These are phyloP conservation scores for Anisodus acutangulus DNA, from an alignment of 257 asterid species.

Conservation along the genomic window DNA sequence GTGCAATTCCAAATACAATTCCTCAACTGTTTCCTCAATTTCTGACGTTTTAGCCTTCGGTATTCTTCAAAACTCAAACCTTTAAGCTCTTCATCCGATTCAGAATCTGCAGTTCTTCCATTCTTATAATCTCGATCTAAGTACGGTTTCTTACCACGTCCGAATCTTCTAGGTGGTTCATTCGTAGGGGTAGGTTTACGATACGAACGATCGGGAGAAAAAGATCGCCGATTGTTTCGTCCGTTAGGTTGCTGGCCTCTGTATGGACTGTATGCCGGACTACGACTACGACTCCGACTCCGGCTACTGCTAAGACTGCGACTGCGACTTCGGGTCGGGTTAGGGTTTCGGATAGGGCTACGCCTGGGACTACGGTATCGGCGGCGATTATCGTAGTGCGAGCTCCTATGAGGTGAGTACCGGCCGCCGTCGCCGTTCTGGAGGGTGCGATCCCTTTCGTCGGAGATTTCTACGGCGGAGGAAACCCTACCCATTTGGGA, in stretches of 20 bases:
- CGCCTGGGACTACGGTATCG: slow-evolving; percentile 36
- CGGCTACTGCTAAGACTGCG: slow-evolving; percentile 42
- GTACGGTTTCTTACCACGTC: slow-evolving; percentile 44
- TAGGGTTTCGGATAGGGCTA: slow-evolving; percentile 37
- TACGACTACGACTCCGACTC: slow-evolving; percentile 39
- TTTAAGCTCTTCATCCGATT: slow-evolving; percentile 86
- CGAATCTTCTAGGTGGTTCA: slow-evolving; percentile 32
- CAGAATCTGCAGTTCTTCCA: slow-evolving; percentile 46
- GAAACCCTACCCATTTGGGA: slow-evolving; percentile 65
- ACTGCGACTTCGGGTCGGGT: slow-evolving; percentile 37
- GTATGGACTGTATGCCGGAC: slow-evolving; percentile 51
- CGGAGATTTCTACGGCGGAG: slow-evolving; percentile 65
- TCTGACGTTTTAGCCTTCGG: slow-evolving; percentile 82
- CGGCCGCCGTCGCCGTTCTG: slow-evolving; percentile 37
- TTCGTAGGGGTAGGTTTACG: too few species aligned
- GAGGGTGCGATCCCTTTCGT: slow-evolving; percentile 41
- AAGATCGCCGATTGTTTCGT: slow-evolving; percentile 38
- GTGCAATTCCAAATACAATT: slow-evolving; percentile 75
- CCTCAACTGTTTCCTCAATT: slow-evolving; percentile 62
- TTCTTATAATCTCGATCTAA: slow-evolving; percentile 49
- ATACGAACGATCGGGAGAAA: slow-evolving; percentile 70
- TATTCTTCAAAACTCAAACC: slow-evolving; percentile 73
- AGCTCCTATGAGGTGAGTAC: slow-evolving; percentile 47
- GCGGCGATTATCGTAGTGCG: slow-evolving; percentile 9
- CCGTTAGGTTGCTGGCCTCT: background rate